A percentile compares a stretch with the other conserved stretches of the same genome.
phyloP scores from a whole-genome alignment of 345 rosid species.

The Punica granatum region DNA sequence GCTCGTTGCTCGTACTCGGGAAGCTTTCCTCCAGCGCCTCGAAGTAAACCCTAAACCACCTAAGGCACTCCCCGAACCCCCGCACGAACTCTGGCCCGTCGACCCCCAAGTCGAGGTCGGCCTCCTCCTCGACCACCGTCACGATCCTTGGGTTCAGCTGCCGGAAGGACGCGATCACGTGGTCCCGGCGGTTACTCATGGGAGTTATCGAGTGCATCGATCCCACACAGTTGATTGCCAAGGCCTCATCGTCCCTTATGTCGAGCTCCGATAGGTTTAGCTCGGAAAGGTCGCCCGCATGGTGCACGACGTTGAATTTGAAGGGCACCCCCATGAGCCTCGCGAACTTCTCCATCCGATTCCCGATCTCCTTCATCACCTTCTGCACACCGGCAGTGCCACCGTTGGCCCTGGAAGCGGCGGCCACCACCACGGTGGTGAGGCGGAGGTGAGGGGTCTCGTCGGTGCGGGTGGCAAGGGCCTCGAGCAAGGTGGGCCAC shows the following conservation, averaged over 20 bases:
- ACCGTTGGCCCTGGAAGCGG: conserved; percentile 11
- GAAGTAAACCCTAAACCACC: conserved; percentile 92
- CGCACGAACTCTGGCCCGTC: conserved; percentile 61
- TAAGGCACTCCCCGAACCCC: conserved; percentile 63
- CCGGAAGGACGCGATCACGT: conserved; percentile 50
- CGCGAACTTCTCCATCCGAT: conserved; percentile 89
- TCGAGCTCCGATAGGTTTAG: conserved; percentile 47
- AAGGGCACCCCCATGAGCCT: conserved; percentile 98
- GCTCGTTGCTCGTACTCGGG: conserved; percentile 66
- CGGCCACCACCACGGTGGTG: conserved; percentile 50
- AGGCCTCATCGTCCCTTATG: conserved; percentile 59
- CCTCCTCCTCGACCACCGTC: conserved; percentile 90
- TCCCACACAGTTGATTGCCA: conserved; percentile 70
- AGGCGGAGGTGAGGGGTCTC: conserved; percentile 81
- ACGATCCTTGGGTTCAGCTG: conserved; percentile 61
- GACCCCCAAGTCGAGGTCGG: conserved; percentile 60
- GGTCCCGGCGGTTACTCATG: conserved; percentile 47
- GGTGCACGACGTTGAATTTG: conserved; percentile 76
- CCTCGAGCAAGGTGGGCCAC: conserved; percentile 96
- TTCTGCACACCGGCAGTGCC: conserved; percentile 36
- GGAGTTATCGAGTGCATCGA: conserved; percentile 52
- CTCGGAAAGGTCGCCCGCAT: conserved; percentile 58
- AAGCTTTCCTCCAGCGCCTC: conserved; percentile 80
- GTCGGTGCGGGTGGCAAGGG: conserved; percentile 87
- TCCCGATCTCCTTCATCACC: conserved; percentile 89